Evolutionary conservation across 148 eudicot genomes (phyloP).

Genomic region (Rhododendron mucronatum): DNA sequence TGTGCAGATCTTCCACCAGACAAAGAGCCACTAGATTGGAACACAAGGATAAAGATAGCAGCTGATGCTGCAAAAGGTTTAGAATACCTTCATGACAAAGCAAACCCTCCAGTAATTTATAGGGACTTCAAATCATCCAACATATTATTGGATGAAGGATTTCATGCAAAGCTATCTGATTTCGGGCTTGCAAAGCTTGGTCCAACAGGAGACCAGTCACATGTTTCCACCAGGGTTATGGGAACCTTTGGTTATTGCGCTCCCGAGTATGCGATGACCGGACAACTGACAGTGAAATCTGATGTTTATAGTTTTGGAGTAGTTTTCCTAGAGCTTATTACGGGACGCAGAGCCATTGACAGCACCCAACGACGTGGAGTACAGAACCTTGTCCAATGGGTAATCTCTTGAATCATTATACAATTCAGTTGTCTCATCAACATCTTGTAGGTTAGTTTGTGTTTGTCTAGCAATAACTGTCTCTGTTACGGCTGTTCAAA

Average conservation of each 20-base stretch:
- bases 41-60: conserved; percentile 23
- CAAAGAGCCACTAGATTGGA: conserved; percentile 26
- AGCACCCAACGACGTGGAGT: conserved; percentile 14
- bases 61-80: conserved; percentile 27
- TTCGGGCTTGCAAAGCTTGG: conserved; percentile 27
- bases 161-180: conserved; percentile 19
- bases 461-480: background rate
- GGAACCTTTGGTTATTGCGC: conserved; percentile 27
- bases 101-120: conserved; percentile 22
- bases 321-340: conserved; percentile 23
- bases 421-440: background rate
- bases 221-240: conserved; percentile 27
- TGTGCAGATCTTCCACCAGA: conserved; percentile 22
- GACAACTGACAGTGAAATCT: conserved; percentile 22
- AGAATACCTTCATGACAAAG: conserved; percentile 26
- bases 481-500: background rate
- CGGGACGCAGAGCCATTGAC: conserved; percentile 25
- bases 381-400: conserved; percentile 22
- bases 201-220: conserved; percentile 25
- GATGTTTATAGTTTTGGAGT: conserved; percentile 26
- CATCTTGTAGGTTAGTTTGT: background rate
- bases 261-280: conserved; percentile 22
- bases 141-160: conserved; percentile 19
- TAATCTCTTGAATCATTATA: conserved; percentile 2
- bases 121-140: conserved; percentile 27